Base-by-base conservation (phyloP, 768 basidiomycete species). In the Coprinellus micaceus region DNA sequence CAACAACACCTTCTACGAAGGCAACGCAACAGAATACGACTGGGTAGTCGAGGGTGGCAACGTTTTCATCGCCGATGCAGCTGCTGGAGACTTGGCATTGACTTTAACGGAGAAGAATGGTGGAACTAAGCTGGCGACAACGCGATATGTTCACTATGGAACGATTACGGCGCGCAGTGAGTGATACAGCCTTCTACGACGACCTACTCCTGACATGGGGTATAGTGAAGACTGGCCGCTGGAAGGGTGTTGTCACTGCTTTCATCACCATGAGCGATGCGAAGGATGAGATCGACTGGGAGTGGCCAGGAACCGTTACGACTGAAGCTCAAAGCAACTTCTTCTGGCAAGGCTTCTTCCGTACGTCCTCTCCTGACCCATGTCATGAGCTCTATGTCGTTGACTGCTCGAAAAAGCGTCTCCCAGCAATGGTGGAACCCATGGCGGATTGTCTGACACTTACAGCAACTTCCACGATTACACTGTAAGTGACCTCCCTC, bases 251-350 rank as follows among this genome's bases (percentile, higher is more conserved):
- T 6, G 87, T 95, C 52, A 86, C 87, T 0, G 91, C 92, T 9
- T 89, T 88, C 71, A 89, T 91, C 64, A 88, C 86, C 4, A 93
- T 93, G 91, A 83, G 82, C 62, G 82, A 86, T 60, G 78, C 91
- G 63, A 91, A 89, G 67, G 88, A 91, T 64, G 91, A 92, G 66
- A 89, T 93, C 51, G 90, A 93, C 60, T 91, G 91, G 89, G 89
- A 91, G 66, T 92, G 85, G 63, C 86, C 89, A 53, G 88, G 89
- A 5, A 74, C 73, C 45, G 64, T 70, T 19, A 85, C 83, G 2
- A 81, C 80, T 1, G 65, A 84, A 53, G 91, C 77, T 9, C 92
- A 95, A 71, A 85, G 83, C 37, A 94, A 94, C 66, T 87, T 74
- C 63, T 91, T 89, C 73, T 91, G 88, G 88, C 82, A 88, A 66